phyloP scores from a whole-genome alignment of 2,329 filamentous ascomycete genomes.

The Diplocarpon rosae region DNA sequence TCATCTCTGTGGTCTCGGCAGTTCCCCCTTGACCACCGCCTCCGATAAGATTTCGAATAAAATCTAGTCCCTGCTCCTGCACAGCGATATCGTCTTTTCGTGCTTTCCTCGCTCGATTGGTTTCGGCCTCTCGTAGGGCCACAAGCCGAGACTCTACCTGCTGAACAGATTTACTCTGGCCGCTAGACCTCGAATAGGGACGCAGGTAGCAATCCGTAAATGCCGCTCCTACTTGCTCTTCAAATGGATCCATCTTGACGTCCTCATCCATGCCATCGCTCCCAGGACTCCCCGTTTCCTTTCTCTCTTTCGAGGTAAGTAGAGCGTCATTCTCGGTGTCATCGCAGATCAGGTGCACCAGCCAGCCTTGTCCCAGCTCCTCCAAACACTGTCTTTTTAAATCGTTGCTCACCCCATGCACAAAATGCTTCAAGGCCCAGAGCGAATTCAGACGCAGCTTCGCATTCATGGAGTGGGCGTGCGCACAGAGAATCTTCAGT shows the following conservation, averaged over 20 bases:
- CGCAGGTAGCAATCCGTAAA: constrained; percentile 15
- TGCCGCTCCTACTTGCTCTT: constrained; percentile 29
- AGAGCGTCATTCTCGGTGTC: constrained; percentile 45
- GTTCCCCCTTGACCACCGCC: constrained; percentile 39
- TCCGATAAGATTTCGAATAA: constrained; percentile 81
- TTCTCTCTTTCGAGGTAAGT: constrained; percentile 28
- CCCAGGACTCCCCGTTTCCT: constrained; percentile 10
- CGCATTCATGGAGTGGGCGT: constrained; percentile 73
- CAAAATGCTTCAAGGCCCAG: constrained; percentile 89
- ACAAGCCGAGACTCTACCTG: constrained; percentile 40
- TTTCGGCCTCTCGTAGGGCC: constrained; percentile 51
- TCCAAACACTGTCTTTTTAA: constrained; percentile 70
- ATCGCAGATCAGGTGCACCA: constrained; percentile 65
- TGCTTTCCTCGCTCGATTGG: constrained; percentile 55
- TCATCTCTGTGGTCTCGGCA: constrained; percentile 55
- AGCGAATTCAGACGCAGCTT: constrained; percentile 73
- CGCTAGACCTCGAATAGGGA: constrained; percentile 19
- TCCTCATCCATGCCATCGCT: constrained; percentile 45
- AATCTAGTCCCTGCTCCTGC: constrained; percentile 82
- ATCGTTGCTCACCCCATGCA: constrained; percentile 58
- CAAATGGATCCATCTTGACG: constrained; percentile 42
- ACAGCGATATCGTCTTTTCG: constrained; percentile 72
- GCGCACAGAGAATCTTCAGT: constrained; percentile 66
- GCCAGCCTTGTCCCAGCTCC: constrained; percentile 66
- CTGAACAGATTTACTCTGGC: constrained; percentile 30